Base-by-base conservation (phyloP, 768 basidiomycete species). In the Tricholoma matsutake region DNA sequence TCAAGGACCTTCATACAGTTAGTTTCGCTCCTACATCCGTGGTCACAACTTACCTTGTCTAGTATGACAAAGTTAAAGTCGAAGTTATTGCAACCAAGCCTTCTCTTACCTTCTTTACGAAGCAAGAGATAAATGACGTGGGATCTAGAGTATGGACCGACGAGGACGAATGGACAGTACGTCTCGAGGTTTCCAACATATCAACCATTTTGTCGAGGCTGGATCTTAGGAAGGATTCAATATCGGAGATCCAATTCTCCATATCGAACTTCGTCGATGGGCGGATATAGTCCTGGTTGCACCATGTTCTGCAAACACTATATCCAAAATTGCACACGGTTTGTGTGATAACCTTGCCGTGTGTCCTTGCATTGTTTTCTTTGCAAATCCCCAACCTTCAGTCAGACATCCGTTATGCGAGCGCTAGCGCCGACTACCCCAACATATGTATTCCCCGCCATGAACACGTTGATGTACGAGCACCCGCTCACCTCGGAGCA, bases 381-480 rank as follows among this genome's bases (percentile, higher is more conserved):
- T 9, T 18, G 29, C 29, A 25, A 6, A n/a, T 31, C 16, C 16
- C 31, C 45, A 51, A 28, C 18, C 22, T 32, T 5, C 29, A 39
- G 32, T 43, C 63, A 89, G 88, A 89, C 86, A 10, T 89, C 94
- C 13, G 81, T 97, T 3, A 82, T 97, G 62, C 86, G 94, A 20
- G 96, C 94, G 0, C 78, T 96, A 0, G 80, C 91, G 2, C 92
- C 95, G 0, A 80, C 83, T 6, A 97, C 93, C 0, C 91, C 91
- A 6, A 94, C 93, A 6, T 94, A 89, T 68, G 74, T 98, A 37
- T 98, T 96, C 69, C 96, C 96, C 1, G 97, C 96, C 0, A 99
- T 98, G 96, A 99, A 99, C 73, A 98, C 97, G 3, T 79, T 93
- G 65, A 99, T 99, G 96, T 98, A 92, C 69, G 86, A 91, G 61